phyloP scores from a whole-genome alignment of 1,139 yeast species.

The Yamadazyma dushanensis region DNA sequence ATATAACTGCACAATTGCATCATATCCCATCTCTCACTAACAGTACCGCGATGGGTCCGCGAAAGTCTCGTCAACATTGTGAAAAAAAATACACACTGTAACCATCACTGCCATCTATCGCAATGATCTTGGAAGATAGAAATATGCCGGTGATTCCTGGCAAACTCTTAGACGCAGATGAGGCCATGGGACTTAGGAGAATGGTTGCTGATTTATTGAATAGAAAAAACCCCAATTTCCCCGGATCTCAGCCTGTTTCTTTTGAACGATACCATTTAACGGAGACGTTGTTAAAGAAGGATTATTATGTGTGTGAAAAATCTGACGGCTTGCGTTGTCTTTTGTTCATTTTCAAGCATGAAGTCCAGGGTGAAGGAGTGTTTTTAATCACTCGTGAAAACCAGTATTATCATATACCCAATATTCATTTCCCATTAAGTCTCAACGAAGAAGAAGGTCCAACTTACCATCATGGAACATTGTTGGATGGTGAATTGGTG shows the following conservation, averaged over 20 bases:
- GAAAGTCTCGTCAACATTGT: background rate
- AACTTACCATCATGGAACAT: conserved; percentile 78
- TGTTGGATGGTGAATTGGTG: conserved; percentile 87
- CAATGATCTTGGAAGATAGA: conserved; percentile 45
- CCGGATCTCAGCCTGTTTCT: conserved; percentile 96
- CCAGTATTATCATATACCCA: conserved; percentile 78
- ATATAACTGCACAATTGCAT: background rate
- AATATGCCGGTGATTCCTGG: conserved; percentile 88
- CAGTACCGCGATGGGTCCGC: background rate
- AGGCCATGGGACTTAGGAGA: conserved; percentile 64
- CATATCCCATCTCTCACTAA: conserved; percentile 1
- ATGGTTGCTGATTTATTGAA: conserved; percentile 71
- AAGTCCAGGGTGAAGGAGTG: conserved; percentile 74
- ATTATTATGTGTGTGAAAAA: conserved; percentile 91
- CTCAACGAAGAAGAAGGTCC: conserved; percentile 49
- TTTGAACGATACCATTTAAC: conserved; percentile 74
- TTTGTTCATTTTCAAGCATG: conserved; percentile 65
- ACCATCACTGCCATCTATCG: background rate
- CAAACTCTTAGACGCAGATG: conserved; percentile 66
- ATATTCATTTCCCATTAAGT: conserved; percentile 75
- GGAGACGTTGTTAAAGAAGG: conserved; percentile 55
- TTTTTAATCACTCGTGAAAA: conserved; percentile 80
- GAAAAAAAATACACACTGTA: conserved; percentile 1
- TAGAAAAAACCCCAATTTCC: conserved; percentile 54
- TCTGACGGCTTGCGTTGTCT: conserved; percentile 90